Evolutionary conservation across 352 stramenopile species (phyloP), one percentile per base, ranked within the genome.

Genomic region (Aphanomyces euteiches): DNA sequence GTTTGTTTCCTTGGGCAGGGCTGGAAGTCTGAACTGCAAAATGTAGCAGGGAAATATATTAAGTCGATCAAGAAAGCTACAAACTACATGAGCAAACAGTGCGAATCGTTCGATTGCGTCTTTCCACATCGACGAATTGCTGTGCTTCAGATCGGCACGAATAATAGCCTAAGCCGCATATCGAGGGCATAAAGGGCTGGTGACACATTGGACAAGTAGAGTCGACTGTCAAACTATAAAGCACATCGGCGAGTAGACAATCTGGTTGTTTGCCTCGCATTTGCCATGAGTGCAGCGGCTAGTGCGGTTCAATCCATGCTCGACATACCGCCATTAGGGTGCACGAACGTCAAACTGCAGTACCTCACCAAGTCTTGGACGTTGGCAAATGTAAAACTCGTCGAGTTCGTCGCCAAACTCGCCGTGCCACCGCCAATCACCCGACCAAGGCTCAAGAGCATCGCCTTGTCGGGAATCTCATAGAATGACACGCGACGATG

Each of bases 141-240:
- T 28, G 28, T 28, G 28, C 28, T 0, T 2, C 28, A 28, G 28
- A 28, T 28, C 28, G 28, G 28, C 60, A 68, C 5, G 54, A 47
- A 43, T 68, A 58, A 59, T 56, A 68, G 60, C 60, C n/a, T n/a
- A n/a, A n/a, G n/a, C n/a, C 60, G 13, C 60, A 68, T 13, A 43
- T 37, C 28, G 7, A 4, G 34, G 60, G 28, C 19, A 19, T 15
- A 15, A 68, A 17, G 3, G 4, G 4, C 8, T 58, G 4, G 0
- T 3, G 3, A 13, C 60, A 68, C 45, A 57, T 57, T 21, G 60
- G 60, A 34, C 60, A 68, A 4, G 4, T 28, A 7, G 48, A 3
- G 3, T 6, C 15, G 7, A 21, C 10, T 38, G 28, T 38, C 21
- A 64, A 13, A 7, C 45, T 15, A 34, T 64, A 45, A 64, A 41